A percentile compares a stretch with the other conserved stretches of the same genome.
Conservation (phyloP, 2,329 filamentous ascomycete species). For the Cladosporium sp. region DNA sequence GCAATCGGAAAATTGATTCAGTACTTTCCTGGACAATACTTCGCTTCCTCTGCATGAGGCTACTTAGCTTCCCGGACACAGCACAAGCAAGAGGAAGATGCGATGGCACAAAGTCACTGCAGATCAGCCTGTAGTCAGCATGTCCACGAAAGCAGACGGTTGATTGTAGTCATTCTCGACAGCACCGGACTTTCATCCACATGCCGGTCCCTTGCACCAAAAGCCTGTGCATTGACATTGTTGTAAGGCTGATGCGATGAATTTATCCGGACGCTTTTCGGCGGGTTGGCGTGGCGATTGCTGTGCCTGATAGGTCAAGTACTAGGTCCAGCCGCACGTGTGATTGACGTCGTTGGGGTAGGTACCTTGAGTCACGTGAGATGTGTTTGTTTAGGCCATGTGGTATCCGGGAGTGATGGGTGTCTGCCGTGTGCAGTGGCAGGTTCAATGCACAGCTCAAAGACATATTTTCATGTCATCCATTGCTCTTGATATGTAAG, state of each 20-base stretch:
- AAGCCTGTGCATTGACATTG: not conserved
- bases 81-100: too few species aligned
- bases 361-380: not conserved
- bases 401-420: not conserved
- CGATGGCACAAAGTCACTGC: too few species aligned
- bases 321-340: not conserved
- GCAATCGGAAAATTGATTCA: too few species aligned
- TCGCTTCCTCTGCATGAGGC: too few species aligned
- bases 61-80: too few species aligned
- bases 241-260: not conserved
- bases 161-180: too few species aligned
- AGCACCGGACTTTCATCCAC: not conserved
- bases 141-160: too few species aligned
- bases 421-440: too few species aligned
- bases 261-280: slow-evolving; percentile 12
- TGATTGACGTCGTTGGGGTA: not conserved
- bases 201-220: not conserved
- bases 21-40: too few species aligned
- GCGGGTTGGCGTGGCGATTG: slow-evolving; percentile 1
- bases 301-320: not conserved
- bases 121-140: too few species aligned
- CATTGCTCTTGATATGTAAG: not conserved
- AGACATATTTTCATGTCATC: not conserved
- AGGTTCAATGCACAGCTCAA: not conserved
- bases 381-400: not conserved